Percentiles rank a stretch among this genome's conserved stretches.
Evolutionary conservation across 176 grass and related monocot species (phyloP).

Genomic region (Aechmea fasciata): DNA sequence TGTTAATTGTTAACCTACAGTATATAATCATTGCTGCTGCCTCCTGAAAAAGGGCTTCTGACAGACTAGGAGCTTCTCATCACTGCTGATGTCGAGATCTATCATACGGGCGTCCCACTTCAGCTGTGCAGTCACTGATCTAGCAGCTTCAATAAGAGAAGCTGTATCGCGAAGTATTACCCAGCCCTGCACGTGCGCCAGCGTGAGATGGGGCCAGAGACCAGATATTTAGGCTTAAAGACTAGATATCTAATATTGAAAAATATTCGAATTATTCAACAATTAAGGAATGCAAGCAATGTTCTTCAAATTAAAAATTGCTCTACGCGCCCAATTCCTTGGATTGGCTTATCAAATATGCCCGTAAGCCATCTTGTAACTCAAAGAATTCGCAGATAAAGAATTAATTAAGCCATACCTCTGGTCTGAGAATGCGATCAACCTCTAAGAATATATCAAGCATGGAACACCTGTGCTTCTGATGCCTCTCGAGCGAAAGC

Average conservation of each 20-base stretch:
- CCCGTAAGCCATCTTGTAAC: no score
- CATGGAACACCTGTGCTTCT: slow-evolving; percentile 59
- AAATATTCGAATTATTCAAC: neutral
- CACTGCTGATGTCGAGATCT: slow-evolving; percentile 73
- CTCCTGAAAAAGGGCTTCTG: slow-evolving; percentile 89
- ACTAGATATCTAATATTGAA: neutral
- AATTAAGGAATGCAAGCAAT: no score
- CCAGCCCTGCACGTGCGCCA: slow-evolving; percentile 60
- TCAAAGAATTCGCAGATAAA: neutral
- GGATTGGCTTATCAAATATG: no score
- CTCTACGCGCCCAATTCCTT: no score
- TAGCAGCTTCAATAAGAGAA: slow-evolving; percentile 71
- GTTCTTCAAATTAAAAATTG: no score
- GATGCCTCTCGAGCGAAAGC: slow-evolving; percentile 55
- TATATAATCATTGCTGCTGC: slow-evolving; percentile 10
- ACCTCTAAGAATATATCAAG: slow-evolving; percentile 92
- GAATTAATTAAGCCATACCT: slow-evolving; percentile 45
- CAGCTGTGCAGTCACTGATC: slow-evolving; percentile 68
- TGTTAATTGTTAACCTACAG: neutral
- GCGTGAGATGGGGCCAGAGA: neutral
- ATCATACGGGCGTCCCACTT: slow-evolving; percentile 86
- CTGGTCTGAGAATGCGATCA: slow-evolving; percentile 90
- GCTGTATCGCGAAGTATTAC: slow-evolving; percentile 63
- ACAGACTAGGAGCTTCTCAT: slow-evolving; percentile 88
- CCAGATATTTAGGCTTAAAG: neutral